Evolutionary conservation across 495 filamentous ascomycete species (phyloP).

Genomic region (Pyrenula massariospora): DNA sequence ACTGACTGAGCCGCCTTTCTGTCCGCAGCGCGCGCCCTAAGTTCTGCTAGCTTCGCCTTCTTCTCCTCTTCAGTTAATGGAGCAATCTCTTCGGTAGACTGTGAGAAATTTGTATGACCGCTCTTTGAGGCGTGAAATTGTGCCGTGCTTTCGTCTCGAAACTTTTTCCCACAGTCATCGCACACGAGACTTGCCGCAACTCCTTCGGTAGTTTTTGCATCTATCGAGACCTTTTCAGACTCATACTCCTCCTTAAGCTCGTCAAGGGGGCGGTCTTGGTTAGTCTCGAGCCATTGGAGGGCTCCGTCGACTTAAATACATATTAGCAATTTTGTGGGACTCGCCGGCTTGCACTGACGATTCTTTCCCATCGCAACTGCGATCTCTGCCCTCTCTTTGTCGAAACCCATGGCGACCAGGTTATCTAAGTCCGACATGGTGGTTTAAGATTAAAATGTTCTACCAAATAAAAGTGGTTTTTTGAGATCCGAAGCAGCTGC

Average conservation of each 20-base stretch:
- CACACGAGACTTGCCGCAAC: constrained; percentile 59
- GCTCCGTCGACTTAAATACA: constrained; percentile 62
- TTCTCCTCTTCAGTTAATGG: constrained; percentile 91
- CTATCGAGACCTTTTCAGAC: not conserved
- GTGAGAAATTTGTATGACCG: constrained; percentile 81
- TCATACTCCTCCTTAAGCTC: constrained; percentile 45
- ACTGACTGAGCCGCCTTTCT: constrained; percentile 60
- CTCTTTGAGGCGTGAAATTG: constrained; percentile 86
- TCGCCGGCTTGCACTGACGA: constrained; percentile 35
- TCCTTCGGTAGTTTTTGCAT: constrained; percentile 35
- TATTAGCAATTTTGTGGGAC: constrained; percentile 4
- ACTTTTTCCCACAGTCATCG: constrained; percentile 88
- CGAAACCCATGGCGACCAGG: constrained; percentile 93
- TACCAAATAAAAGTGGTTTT: too few relatives aligned
- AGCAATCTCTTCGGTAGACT: constrained; percentile 83
- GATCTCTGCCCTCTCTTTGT: constrained; percentile 63
- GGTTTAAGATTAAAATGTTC: constrained; percentile 42
- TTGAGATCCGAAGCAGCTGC: too few relatives aligned
- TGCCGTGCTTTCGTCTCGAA: constrained; percentile 66
- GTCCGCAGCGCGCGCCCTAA: constrained; percentile 57
- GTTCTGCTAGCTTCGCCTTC: constrained; percentile 60
- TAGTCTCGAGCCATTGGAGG: constrained; percentile 86
- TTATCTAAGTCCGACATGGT: constrained; percentile 59
- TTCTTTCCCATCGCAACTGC: constrained; percentile 70
- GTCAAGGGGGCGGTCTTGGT: constrained; percentile 71